Conservation (phyloP, 2,329 filamentous ascomycete species). For the Immersiporthe knoxdaviesiana region DNA sequence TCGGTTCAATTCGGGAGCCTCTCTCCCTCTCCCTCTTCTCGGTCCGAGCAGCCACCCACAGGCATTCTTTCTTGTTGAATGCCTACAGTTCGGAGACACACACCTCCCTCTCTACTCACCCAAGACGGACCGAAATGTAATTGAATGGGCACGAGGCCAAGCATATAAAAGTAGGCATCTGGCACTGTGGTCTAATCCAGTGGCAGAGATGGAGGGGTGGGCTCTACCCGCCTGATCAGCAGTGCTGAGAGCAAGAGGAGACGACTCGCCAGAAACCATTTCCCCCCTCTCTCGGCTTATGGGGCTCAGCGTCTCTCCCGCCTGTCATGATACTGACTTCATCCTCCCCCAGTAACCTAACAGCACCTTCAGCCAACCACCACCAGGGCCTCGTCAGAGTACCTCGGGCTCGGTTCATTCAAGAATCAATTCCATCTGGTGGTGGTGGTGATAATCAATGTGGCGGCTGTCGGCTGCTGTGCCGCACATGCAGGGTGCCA, state of each 20-base stretch:
- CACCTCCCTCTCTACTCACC: too few species aligned
- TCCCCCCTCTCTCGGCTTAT: background rate
- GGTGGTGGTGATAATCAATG: background rate
- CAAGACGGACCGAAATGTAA: background rate
- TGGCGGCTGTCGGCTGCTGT: slow-evolving; percentile 8
- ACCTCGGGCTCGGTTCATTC: too few species aligned
- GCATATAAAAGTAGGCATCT: background rate
- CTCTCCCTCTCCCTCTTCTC: too few species aligned
- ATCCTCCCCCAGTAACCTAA: background rate
- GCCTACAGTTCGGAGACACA: background rate
- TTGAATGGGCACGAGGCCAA: background rate
- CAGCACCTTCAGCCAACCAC: background rate
- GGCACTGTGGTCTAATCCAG: background rate
- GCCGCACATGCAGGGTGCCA: slow-evolving; percentile 17
- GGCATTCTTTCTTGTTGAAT: background rate
- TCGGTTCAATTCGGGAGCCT: background rate
- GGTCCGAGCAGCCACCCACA: too few species aligned
- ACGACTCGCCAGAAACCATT: background rate
- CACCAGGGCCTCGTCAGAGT: background rate
- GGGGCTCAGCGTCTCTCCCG: background rate
- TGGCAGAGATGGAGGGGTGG: background rate
- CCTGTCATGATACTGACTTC: background rate
- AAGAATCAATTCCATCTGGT: background rate
- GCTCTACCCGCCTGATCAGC: background rate
- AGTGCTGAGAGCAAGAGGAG: too few species aligned